A percentile compares a stretch with the other conserved stretches of the same genome.
Conservation (phyloP, 495 filamentous ascomycete genomes). For the Aspergillus cristatus region DNA sequence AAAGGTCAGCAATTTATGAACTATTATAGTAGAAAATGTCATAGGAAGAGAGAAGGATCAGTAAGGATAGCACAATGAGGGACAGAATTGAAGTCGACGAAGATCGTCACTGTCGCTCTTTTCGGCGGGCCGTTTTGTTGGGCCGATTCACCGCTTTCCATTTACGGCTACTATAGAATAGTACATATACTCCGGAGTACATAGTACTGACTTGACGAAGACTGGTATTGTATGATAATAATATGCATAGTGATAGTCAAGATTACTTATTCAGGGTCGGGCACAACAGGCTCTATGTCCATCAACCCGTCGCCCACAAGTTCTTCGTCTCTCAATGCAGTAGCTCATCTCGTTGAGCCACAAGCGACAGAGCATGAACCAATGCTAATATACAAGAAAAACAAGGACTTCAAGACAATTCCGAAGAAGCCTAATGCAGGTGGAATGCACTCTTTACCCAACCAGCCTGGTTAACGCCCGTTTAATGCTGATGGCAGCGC, state of each 20-base stretch:
- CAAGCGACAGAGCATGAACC: conserved; percentile 12
- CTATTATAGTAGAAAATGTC: too few species aligned
- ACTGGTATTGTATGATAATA: conserved; percentile 6
- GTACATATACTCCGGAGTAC: too few species aligned
- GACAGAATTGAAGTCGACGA: neutral
- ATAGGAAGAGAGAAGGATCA: too few species aligned
- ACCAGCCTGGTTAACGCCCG: conserved; percentile 25
- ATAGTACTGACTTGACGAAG: too few species aligned
- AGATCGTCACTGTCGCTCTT: neutral
- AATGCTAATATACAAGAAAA: conserved; percentile 38
- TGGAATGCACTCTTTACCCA: conserved; percentile 18
- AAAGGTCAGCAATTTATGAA: too few species aligned
- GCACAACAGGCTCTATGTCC: conserved; percentile 14
- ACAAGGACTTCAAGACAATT: conserved; percentile 9
- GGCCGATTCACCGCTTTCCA: conserved; percentile 6
- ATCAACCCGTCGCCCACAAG: conserved; percentile 8
- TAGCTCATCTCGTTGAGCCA: conserved; percentile 5
- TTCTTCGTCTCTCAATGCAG: conserved; percentile 11
- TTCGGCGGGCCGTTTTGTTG: conserved; percentile 1
- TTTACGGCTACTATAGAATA: neutral
- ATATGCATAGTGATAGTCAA: neutral
- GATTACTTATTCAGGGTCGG: conserved; percentile 10
- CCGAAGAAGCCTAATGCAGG: conserved; percentile 18
- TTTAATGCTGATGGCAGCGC: conserved; percentile 25
- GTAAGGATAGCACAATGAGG: neutral